Base-by-base conservation (phyloP, 2,329 filamentous ascomycete species). In the Neoascochyta sp. region DNA sequence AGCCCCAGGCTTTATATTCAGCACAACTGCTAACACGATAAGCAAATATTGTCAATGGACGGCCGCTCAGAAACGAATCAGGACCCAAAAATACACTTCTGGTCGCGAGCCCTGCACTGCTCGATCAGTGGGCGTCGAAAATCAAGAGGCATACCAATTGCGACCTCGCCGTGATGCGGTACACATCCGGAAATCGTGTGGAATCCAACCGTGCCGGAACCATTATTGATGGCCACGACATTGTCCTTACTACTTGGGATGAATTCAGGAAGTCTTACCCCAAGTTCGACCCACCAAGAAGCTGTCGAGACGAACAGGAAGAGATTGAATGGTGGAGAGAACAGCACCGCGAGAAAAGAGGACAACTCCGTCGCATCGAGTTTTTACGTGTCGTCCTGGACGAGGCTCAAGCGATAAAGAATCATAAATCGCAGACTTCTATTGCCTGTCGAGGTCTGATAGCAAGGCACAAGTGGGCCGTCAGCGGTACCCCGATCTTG, bases 361-460 rank as follows among this genome's bases (percentile, higher is more conserved):
- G 61, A 1, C 22, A 47, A 3, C 34, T 64, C 1, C 61, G 63
- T 26, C 34, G 45, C 7, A 54, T 58, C 26, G 20, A 34, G 8
- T 63, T 58, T 61, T 67, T 73, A 22, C 59, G 78, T 2, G 37
- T 80, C 3, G 65, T 80, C 1, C 56, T 80, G 0, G 76, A 80
- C 24, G 76, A 80, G 43, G 74, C 69, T 0, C 75, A 79, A 27
- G 45, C 44, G 0, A 76, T 80, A 37, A 78, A 78, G 38, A 78
- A 76, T 16, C 54, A 66, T 5, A 33, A 33, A 0, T 44, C 51
- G 1, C 52, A 57, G 4, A 73, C 67, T 0, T 68, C 64, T 1
- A 50, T 70, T 19, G 70, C 70, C 3, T 73, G 68, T 36, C 63
- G 65, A 3, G 62, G 53, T 1, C 39, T 71, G 2, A 57, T 57